These are phyloP conservation scores for Starmerella sirachaensis DNA, from an alignment of 805 yeast species.

Conservation along the genomic window DNA sequence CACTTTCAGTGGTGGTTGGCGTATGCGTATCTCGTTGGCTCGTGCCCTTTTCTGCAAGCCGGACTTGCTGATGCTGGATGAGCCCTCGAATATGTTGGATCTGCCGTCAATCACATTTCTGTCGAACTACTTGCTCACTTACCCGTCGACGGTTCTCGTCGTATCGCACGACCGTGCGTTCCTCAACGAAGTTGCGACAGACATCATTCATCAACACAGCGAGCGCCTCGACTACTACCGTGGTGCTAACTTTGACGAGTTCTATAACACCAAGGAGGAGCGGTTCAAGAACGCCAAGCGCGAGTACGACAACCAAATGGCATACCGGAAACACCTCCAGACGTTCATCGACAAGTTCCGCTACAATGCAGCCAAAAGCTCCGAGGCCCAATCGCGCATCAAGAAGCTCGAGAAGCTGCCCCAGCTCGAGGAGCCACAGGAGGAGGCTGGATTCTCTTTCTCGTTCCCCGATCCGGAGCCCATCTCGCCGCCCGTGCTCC, in stretches of 20 bases:
- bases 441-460: conserved; percentile 72
- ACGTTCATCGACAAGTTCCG: conserved; percentile 90
- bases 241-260: conserved; percentile 85
- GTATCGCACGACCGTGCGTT: conserved; percentile 98
- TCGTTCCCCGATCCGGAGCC: conserved; percentile 92
- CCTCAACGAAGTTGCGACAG: conserved; percentile 95
- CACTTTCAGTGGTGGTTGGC: conserved; percentile 98
- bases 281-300: conserved; percentile 83
- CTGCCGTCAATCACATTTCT: conserved; percentile 94
- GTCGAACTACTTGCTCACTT: conserved; percentile 78
- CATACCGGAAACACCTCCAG: conserved; percentile 84
- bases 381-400: conserved; percentile 96
- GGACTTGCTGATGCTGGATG: conserved; percentile 83
- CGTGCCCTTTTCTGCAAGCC: conserved; percentile 97
- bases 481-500: conserved; percentile 86
- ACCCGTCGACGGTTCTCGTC: conserved; percentile 84
- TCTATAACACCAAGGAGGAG: conserved; percentile 89
- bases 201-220: conserved; percentile 93
- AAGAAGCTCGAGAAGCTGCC: conserved; percentile 94
- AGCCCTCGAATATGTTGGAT: conserved; percentile 99
- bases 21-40: conserved; percentile 97
- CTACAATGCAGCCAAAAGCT: conserved; percentile 93
- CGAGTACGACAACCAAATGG: conserved; percentile 97
- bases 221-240: conserved; percentile 89
- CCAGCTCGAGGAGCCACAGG: conserved; percentile 83